Evolutionary conservation across 2,329 filamentous ascomycete genomes (phyloP).

Genomic region (Hypoxylon sp.): DNA sequence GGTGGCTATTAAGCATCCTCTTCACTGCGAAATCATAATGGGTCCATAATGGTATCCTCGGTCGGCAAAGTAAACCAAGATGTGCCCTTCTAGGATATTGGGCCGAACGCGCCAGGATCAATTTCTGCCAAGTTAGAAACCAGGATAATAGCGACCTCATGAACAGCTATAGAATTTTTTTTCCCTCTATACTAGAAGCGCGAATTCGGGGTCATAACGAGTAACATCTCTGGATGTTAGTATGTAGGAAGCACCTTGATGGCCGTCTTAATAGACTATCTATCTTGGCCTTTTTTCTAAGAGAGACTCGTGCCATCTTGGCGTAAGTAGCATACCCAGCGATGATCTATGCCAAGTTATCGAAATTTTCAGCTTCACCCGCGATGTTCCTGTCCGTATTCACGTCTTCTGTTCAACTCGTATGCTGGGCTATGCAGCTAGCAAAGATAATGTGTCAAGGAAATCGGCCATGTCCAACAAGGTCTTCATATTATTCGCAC

Average conservation of each 20-base stretch:
- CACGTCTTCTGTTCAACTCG: neutral
- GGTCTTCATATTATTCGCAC: constrained; percentile 7
- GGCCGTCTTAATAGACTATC: constrained; percentile 28
- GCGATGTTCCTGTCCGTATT: neutral
- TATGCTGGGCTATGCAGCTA: neutral
- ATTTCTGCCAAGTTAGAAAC: constrained; percentile 22
- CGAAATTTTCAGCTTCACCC: constrained; percentile 9
- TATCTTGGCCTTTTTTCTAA: constrained; percentile 32
- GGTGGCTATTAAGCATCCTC: too few species aligned
- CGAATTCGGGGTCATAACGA: neutral
- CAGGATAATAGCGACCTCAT: neutral
- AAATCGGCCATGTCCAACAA: constrained; percentile 11
- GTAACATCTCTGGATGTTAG: neutral
- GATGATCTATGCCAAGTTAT: constrained; percentile 29
- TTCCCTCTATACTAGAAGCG: neutral
- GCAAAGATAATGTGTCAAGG: neutral
- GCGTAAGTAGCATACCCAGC: constrained; percentile 19
- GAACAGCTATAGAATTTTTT: neutral
- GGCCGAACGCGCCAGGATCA: constrained; percentile 10
- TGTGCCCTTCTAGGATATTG: constrained; percentile 17
- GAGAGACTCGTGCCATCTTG: constrained; percentile 26
- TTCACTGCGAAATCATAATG: neutral
- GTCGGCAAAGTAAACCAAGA: neutral
- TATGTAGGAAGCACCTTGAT: constrained; percentile 35
- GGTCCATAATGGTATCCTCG: neutral